These are phyloP conservation scores for Poronia punctata DNA, from an alignment of 495 filamentous ascomycete genomes.

Conservation along the genomic window DNA sequence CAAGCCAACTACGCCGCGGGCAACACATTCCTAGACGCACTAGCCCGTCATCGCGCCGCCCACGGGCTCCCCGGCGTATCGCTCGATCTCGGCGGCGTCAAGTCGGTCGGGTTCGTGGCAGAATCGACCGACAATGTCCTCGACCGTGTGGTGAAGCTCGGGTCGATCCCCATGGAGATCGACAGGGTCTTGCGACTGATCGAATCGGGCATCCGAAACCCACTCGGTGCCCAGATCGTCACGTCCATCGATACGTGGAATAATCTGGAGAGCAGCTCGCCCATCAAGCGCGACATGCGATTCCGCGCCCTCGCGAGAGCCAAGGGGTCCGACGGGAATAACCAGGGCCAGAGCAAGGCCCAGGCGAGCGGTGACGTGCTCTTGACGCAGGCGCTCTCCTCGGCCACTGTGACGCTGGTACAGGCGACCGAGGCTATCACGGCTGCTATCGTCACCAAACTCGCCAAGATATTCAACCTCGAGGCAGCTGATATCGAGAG, in stretches of 20 bases:
- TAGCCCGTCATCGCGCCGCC: slow-evolving; percentile 21
- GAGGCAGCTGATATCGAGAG: slow-evolving; percentile 21
- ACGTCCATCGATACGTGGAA: neutral
- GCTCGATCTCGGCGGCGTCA: slow-evolving; percentile 33
- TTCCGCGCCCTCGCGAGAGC: neutral
- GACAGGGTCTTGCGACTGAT: neutral
- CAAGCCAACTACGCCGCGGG: slow-evolving; percentile 43
- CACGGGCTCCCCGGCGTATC: slow-evolving; percentile 31
- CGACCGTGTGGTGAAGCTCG: neutral
- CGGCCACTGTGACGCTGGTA: neutral
- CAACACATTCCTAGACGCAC: slow-evolving; percentile 35
- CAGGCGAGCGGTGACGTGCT: neutral
- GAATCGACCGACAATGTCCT: neutral
- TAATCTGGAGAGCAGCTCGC: neutral
- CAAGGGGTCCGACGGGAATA: neutral
- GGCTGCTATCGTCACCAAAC: slow-evolving; percentile 11
- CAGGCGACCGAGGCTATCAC: slow-evolving; percentile 8
- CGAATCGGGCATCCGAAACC: neutral
- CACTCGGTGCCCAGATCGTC: neutral
- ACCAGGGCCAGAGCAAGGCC: neutral
- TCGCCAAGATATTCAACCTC: slow-evolving; percentile 19
- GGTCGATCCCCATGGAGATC: neutral
- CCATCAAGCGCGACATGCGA: neutral
- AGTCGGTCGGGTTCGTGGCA: slow-evolving; percentile 1
- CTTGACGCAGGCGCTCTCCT: no score